Conservation (phyloP, 805 yeast species). For the Spencermartinsiella europaea region DNA sequence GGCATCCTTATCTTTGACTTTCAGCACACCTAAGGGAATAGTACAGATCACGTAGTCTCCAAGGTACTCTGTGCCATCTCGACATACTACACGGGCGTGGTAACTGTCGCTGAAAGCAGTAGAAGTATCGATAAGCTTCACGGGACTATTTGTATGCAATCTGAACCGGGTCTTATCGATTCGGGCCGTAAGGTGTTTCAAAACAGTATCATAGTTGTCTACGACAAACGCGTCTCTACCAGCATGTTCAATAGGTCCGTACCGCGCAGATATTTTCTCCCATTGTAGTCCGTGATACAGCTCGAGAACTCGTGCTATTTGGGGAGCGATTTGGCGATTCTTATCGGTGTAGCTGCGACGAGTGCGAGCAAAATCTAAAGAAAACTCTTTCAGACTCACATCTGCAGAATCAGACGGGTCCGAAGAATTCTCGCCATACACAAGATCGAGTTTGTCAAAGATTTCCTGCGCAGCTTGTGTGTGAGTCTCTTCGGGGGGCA, state of each 20-base stretch:
- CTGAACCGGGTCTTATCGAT: constrained; percentile 23
- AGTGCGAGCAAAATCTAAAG: constrained; percentile 40
- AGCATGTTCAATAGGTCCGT: constrained; percentile 53
- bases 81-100: constrained; percentile 28
- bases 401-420: not conserved
- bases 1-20: no score
- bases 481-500: no score
- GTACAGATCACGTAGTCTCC: constrained; percentile 65
- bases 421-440: no score
- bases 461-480: no score
- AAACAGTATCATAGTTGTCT: no score
- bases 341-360: constrained; percentile 34
- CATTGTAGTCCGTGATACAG: constrained; percentile 78
- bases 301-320: constrained; percentile 55
- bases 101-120: no score
- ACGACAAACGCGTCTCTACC: constrained; percentile 84
- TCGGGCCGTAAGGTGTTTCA: no score
- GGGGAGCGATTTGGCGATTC: constrained; percentile 47
- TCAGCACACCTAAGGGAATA: constrained; percentile 70
- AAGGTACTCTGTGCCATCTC: constrained; percentile 31
- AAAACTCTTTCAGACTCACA: constrained; percentile 43
- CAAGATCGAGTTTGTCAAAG: no score
- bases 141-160: constrained; percentile 38
- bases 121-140: no score
- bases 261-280: constrained; percentile 61